phyloP scores from a whole-genome alignment of 495 filamentous ascomycete species.

The Penicillium bovifimosum region DNA sequence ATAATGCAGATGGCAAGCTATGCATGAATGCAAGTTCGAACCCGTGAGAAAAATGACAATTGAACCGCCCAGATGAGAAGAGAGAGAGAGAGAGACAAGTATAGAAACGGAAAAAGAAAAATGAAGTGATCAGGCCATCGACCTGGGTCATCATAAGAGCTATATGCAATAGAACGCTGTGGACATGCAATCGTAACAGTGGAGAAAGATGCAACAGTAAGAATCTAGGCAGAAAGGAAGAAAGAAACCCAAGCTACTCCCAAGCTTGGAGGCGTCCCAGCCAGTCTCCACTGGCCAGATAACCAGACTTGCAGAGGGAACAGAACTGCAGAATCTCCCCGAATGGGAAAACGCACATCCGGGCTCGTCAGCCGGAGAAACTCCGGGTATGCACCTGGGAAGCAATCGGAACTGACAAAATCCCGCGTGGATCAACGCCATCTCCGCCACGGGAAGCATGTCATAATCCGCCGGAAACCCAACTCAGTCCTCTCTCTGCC shows the following conservation, averaged over 20 bases:
- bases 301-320: too few species aligned
- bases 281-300: too few species aligned
- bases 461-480: too few species aligned
- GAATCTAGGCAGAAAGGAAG: not conserved
- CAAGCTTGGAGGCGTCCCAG: too few species aligned
- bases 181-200: slow-evolving; percentile 8
- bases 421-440: too few species aligned
- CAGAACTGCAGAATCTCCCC: too few species aligned
- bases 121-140: not conserved
- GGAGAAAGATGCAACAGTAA: not conserved
- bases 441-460: too few species aligned
- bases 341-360: too few species aligned
- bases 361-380: too few species aligned
- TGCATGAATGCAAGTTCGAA: not conserved
- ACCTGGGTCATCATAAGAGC: not conserved
- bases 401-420: too few species aligned
- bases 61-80: slow-evolving; percentile 1
- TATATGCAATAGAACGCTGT: slow-evolving; percentile 21
- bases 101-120: not conserved
- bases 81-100: not conserved
- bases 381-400: too few species aligned
- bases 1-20: not conserved
- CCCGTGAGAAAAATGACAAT: not conserved
- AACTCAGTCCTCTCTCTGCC: too few species aligned
- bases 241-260: not conserved